A percentile compares a stretch with the other conserved stretches of the same genome.
Evolutionary conservation across 179 eudicot species (phyloP).

Genomic region (Heliamphora ciliata): DNA sequence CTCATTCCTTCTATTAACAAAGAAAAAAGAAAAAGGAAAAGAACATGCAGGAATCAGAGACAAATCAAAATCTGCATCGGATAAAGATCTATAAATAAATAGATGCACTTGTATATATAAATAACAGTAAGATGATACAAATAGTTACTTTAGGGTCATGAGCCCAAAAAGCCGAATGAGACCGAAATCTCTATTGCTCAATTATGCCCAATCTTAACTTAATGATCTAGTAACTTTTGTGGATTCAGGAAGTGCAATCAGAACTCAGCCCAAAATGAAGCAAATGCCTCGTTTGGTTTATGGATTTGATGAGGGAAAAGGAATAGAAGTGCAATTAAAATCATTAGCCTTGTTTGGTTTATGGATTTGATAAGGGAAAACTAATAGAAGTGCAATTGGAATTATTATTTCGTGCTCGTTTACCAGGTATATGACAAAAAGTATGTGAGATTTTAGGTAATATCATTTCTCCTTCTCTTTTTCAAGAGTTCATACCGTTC

Average conservation of each 20-base stretch:
- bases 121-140: neutral
- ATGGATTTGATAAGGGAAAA: no score
- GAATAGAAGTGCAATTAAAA: neutral
- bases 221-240: neutral
- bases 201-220: neutral
- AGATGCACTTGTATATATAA: neutral
- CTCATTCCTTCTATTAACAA: conserved; percentile 4
- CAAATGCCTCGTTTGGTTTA: neutral
- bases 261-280: conserved; percentile 8
- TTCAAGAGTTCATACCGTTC: neutral
- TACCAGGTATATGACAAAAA: neutral
- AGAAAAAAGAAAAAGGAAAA: conserved; percentile 5
- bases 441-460: neutral
- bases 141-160: neutral
- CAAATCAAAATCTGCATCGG: neutral
- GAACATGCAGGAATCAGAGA: conserved; percentile 4
- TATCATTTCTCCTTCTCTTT: neutral
- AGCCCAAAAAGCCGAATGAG: neutral
- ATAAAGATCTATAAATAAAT: no score
- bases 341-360: neutral
- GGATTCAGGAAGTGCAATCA: conserved; percentile 6
- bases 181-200: neutral
- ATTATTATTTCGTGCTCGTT: neutral
- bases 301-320: neutral
- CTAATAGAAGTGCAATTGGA: no score